Base-by-base conservation (phyloP, 202 grass and related monocot species). In the Saccharum hybrid region DNA sequence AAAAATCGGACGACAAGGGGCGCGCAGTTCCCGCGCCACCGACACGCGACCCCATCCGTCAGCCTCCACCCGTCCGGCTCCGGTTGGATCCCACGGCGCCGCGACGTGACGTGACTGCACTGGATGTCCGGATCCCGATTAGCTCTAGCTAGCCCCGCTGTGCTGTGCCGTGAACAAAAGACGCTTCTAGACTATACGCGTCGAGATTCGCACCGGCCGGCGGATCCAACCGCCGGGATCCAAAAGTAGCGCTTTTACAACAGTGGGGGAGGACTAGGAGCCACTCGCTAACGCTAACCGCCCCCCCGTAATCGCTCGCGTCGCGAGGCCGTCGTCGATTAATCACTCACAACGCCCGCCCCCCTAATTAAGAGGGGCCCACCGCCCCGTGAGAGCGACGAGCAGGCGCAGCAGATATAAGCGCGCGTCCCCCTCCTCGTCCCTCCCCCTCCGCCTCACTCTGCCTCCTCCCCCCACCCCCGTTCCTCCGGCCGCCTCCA, bases 221-320 rank as follows among this genome's bases (percentile, higher is more conserved):
- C 22, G 78, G 79, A 81, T 81, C 79, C 79, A 60, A 71, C 79
- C 66, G 79, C 66, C 62, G 18, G 21, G 79, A 70, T n/a, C 78
- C 14, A 18, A 70, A 19, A 71, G 42, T 42, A 57, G 78, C 54
- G 54, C 19, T 59, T 59, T 56, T 22, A 33, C 26, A 48, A 39
- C 65, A 72, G 34, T 63, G 74, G 56, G 66, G 2, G 9, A 9
- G 16, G 5, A 6, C 5, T 1, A 4, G 16, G 16, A 48, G 51
- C 18, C 52, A 56, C 52, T 56, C 52, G 52, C 52, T n/a, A 56
- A 56, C 67, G 42, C 31, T 31, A 75, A 75, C 59, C 18, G 19
- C 42, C 4, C 10, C 26, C 3, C 10, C 8, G 37, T 39, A 49
- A 71, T 51, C 51, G 49, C 48, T 64, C 62, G 64, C 72, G 31